These are phyloP conservation scores for Globisporangium cylindrosporum DNA, from an alignment of 352 stramenopile genomes.

Conservation along the genomic window DNA sequence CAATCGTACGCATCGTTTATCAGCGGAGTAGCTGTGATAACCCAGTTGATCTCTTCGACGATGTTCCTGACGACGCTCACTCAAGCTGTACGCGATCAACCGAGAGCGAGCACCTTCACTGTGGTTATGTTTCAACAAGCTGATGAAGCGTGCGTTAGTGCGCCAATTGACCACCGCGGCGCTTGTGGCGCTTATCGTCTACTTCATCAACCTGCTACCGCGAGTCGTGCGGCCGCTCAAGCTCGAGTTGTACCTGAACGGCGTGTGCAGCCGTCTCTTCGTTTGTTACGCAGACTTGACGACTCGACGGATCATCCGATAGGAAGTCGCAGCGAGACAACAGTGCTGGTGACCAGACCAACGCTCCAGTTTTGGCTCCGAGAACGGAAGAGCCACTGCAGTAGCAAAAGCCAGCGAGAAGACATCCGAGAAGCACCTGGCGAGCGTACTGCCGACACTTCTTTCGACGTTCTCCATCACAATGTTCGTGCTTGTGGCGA, in stretches of 20 bases:
- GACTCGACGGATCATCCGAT: neutral
- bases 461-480: constrained; percentile 1
- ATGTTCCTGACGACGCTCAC: constrained; percentile 8
- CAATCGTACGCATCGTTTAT: constrained; percentile 27
- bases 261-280: neutral
- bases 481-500: neutral
- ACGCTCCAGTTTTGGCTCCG: too few relatives aligned
- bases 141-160: neutral
- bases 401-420: neutral
- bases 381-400: neutral
- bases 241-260: constrained; percentile 7
- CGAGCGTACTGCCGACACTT: neutral
- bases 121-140: constrained; percentile 9
- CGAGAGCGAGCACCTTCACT: constrained; percentile 7
- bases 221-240: neutral
- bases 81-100: neutral
- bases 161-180: constrained; percentile 7
- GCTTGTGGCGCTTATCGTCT: neutral
- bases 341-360: neutral
- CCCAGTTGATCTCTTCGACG: neutral
- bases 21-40: constrained; percentile 23
- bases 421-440: neutral
- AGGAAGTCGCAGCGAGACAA: neutral
- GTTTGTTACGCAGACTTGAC: neutral
- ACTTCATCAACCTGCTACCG: neutral